Conservation (phyloP, 2,329 filamentous ascomycete genomes). For the Xylariaceae sp. region DNA sequence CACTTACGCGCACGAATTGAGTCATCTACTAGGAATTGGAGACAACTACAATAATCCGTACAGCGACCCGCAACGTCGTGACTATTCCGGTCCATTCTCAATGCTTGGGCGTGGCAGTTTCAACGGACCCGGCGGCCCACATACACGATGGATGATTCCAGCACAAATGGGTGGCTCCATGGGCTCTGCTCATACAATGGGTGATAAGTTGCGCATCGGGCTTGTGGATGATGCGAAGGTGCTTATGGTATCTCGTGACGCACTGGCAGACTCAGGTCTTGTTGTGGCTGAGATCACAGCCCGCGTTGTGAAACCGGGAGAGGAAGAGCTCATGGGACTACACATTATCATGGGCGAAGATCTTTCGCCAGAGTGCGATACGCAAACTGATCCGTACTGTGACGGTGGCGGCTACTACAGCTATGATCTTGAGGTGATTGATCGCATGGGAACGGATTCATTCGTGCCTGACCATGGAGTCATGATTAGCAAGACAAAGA, state of each 20-base stretch:
- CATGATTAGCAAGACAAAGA: slow-evolving; percentile 53
- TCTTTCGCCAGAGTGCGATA: slow-evolving; percentile 43
- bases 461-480: slow-evolving; percentile 52
- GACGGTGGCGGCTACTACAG: slow-evolving; percentile 50
- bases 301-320: slow-evolving; percentile 41
- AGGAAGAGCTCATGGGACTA: slow-evolving; percentile 43
- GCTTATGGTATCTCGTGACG: slow-evolving; percentile 43
- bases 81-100: slow-evolving; percentile 51
- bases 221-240: slow-evolving; percentile 43
- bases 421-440: slow-evolving; percentile 53
- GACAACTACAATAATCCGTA: slow-evolving; percentile 58
- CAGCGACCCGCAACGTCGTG: slow-evolving; percentile 41
- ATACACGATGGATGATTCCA: slow-evolving; percentile 52
- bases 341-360: slow-evolving; percentile 46
- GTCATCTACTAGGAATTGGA: slow-evolving; percentile 49
- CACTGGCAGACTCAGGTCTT: slow-evolving; percentile 41
- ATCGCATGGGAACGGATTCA: slow-evolving; percentile 52
- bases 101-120: slow-evolving; percentile 53
- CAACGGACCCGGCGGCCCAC: slow-evolving; percentile 52
- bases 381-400: slow-evolving; percentile 43
- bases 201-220: slow-evolving; percentile 52
- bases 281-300: slow-evolving; percentile 47
- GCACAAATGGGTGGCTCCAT: slow-evolving; percentile 46
- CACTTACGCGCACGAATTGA: slow-evolving; percentile 53
- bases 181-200: slow-evolving; percentile 51